phyloP scores from a whole-genome alignment of 495 filamentous ascomycete species.

The Aspergillus conjunctus region DNA sequence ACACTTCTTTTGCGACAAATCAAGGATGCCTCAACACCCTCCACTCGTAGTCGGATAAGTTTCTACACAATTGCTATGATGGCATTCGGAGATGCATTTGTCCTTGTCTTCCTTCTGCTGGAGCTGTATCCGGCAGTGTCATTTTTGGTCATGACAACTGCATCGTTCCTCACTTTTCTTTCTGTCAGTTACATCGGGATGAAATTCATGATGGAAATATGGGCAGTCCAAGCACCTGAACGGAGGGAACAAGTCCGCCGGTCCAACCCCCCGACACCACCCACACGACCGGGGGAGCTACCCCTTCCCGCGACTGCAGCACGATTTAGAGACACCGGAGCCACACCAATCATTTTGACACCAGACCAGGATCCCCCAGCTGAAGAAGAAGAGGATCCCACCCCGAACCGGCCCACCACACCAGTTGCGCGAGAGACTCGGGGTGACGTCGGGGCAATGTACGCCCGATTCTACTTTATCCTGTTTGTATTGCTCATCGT shows the following conservation, averaged over 20 bases:
- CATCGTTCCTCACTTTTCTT: conserved; percentile 71
- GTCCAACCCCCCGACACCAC: conserved; percentile 28
- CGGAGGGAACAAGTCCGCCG: conserved; percentile 57
- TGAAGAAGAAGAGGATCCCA: conserved; percentile 38
- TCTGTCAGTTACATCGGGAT: conserved; percentile 75
- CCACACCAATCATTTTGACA: conserved; percentile 74
- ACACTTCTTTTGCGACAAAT: conserved; percentile 78
- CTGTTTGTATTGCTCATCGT: conserved; percentile 72
- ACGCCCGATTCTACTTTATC: conserved; percentile 74
- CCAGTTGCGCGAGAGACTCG: conserved; percentile 43
- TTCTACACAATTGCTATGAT: conserved; percentile 84
- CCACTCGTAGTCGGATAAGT: conserved; percentile 86
- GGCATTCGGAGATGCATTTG: conserved; percentile 79
- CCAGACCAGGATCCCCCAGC: conserved; percentile 75
- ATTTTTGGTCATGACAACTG: conserved; percentile 67
- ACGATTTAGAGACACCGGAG: conserved; percentile 45
- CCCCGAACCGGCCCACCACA: conserved; percentile 32
- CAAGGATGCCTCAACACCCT: conserved; percentile 92
- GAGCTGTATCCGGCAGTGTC: conserved; percentile 63
- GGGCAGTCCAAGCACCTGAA: conserved; percentile 83
- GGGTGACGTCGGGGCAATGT: conserved; percentile 71
- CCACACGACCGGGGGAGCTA: conserved; percentile 48
- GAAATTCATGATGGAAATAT: conserved; percentile 86
- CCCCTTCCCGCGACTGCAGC: conserved; percentile 65
- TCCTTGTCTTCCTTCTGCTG: conserved; percentile 66